These are phyloP conservation scores for Grosmannia clavigera DNA, from an alignment of 2,329 filamentous ascomycete genomes.

Conservation along the genomic window DNA sequence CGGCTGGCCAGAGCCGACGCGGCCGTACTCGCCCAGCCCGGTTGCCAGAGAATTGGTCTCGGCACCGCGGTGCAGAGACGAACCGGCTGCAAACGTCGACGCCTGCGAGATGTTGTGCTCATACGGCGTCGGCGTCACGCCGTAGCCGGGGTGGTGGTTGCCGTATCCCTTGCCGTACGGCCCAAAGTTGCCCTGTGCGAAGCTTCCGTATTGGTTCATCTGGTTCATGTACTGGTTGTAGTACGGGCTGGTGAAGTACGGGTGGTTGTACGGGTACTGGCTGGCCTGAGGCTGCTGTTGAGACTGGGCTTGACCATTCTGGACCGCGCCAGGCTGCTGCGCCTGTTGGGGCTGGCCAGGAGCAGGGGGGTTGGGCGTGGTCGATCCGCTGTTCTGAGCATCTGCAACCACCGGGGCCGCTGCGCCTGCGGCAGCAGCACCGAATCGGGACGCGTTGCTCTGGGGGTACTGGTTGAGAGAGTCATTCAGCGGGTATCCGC, in stretches of 20 bases:
- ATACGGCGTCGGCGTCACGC: conserved; percentile 24
- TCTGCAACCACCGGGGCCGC: conserved; percentile 37
- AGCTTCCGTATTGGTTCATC: conserved; percentile 24
- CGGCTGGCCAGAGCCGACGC: conserved; percentile 27
- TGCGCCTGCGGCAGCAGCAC: conserved; percentile 26
- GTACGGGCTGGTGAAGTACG: conserved; percentile 51
- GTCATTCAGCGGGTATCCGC: conserved; percentile 59
- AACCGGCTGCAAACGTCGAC: conserved; percentile 36
- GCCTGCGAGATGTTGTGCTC: conserved; percentile 43
- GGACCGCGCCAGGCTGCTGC: conserved; percentile 19
- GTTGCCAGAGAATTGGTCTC: conserved; percentile 33
- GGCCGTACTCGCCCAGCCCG: conserved; percentile 41
- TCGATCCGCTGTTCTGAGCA: conserved; percentile 75
- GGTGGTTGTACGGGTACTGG: conserved; percentile 38
- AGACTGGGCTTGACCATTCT: conserved; percentile 12
- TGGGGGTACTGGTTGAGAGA: conserved; percentile 61
- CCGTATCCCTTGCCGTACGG: conserved; percentile 48
- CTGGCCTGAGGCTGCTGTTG: conserved; percentile 26
- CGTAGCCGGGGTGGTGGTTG: conserved; percentile 37
- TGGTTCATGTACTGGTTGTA: conserved; percentile 43
- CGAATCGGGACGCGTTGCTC: conserved; percentile 56
- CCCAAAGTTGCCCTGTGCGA: conserved; percentile 37
- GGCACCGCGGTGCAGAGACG: conserved; percentile 34
- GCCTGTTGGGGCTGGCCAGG: conserved; percentile 36
- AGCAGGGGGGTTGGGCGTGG: conserved; percentile 68